A percentile compares a stretch with the other conserved stretches of the same genome.
Evolutionary conservation across 331 rosid species (phyloP).

Genomic region (Stylosanthes scabra): DNA sequence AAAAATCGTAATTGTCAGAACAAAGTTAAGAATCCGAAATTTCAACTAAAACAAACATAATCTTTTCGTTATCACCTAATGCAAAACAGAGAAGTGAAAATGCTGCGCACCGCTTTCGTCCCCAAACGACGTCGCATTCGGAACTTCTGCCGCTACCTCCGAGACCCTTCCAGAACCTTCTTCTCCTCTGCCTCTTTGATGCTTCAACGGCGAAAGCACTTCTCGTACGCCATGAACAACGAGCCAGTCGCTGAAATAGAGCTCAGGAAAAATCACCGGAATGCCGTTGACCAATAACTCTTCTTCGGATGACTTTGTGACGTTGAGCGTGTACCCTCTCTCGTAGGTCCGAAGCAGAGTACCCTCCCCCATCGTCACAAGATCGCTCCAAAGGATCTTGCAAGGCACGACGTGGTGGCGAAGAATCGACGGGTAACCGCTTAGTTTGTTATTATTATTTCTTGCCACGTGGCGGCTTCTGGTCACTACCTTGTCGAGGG

Average conservation of each 20-base stretch:
- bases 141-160: background rate
- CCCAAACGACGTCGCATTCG: conserved; percentile 2
- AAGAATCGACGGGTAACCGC: conserved; percentile 41
- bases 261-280: conserved; percentile 51
- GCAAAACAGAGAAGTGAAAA: conserved; percentile 56
- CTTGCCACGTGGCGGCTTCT: conserved; percentile 9
- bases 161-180: conserved; percentile 7
- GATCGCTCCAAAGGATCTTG: conserved; percentile 54
- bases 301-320: conserved; percentile 27
- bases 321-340: conserved; percentile 45
- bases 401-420: conserved; percentile 58
- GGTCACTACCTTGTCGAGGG: conserved; percentile 38
- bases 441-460: conserved; percentile 7
- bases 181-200: background rate
- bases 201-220: conserved; percentile 35
- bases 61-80: conserved; percentile 33
- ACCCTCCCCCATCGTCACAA: conserved; percentile 42
- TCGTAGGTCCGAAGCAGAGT: conserved; percentile 44
- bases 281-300: conserved; percentile 45
- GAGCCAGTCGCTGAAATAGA: conserved; percentile 51
- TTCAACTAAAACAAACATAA: conserved; percentile 7
- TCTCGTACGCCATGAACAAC: conserved; percentile 60
- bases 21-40: background rate
- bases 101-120: conserved; percentile 37
- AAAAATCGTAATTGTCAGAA: conserved; percentile 3